phyloP scores from a whole-genome alignment of 495 filamentous ascomycete genomes.

The Bathelium albidoporum region DNA sequence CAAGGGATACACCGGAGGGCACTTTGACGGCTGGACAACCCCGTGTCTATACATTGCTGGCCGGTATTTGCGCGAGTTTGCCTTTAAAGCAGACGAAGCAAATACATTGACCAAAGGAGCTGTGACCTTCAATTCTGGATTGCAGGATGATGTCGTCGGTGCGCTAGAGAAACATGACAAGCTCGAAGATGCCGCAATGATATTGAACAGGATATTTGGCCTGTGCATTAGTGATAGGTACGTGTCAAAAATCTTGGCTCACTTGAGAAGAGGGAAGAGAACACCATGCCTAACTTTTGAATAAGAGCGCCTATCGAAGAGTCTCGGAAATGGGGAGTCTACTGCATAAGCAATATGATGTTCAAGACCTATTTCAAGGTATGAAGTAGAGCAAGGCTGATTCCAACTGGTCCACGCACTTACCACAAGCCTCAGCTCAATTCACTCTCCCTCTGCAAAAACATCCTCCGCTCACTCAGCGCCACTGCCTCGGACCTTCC shows the following conservation, averaged over 20 bases:
- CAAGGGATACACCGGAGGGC: conserved; percentile 58
- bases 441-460: conserved; percentile 78
- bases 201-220: conserved; percentile 80
- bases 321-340: conserved; percentile 94
- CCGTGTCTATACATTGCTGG: conserved; percentile 77
- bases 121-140: conserved; percentile 35
- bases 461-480: conserved; percentile 68
- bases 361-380: conserved; percentile 98
- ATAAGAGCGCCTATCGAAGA: conserved; percentile 71
- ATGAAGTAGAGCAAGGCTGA: no score
- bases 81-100: conserved; percentile 73
- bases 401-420: background rate
- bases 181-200: conserved; percentile 78
- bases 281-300: conserved; percentile 19
- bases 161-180: conserved; percentile 64
- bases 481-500: conserved; percentile 72
- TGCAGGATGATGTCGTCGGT: conserved; percentile 67
- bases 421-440: conserved; percentile 47
- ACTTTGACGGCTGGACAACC: conserved; percentile 76
- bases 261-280: background rate
- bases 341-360: conserved; percentile 80
- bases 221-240: conserved; percentile 83
- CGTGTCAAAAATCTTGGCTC: conserved; percentile 19
- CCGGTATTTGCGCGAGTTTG: conserved; percentile 75
- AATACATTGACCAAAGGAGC: conserved; percentile 38